These are phyloP conservation scores for Primulina tabacum DNA, from an alignment of 257 asterid genomes.

Conservation along the genomic window DNA sequence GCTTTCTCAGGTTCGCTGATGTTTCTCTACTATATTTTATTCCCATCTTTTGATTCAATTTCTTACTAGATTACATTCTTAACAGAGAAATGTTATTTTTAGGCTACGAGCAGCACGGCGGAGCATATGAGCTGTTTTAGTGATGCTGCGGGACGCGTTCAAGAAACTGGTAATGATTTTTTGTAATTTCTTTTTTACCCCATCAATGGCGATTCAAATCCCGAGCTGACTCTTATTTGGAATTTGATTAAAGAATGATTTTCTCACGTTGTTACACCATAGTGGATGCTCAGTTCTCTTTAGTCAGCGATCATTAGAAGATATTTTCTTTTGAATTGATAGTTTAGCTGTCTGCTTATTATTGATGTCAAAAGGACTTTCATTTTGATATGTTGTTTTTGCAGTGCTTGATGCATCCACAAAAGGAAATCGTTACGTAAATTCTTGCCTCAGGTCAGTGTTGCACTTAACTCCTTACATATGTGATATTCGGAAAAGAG, in stretches of 20 bases:
- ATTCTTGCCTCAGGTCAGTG: conserved; percentile 85
- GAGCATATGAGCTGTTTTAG: conserved; percentile 92
- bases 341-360: background rate
- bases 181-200: background rate
- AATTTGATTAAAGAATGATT: background rate
- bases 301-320: background rate
- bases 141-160: conserved; percentile 89
- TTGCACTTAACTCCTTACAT: conserved; percentile 9
- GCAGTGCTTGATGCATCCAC: conserved; percentile 95
- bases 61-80: conserved; percentile 2
- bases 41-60: background rate
- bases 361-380: background rate
- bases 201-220: background rate
- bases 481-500: conserved; percentile 15
- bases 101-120: conserved; percentile 73
- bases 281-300: background rate
- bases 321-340: conserved; percentile 1
- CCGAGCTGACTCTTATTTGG: background rate
- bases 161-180: conserved; percentile 66
- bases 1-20: conserved; percentile 63
- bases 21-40: background rate
- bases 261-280: background rate
- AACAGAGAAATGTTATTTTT: conserved; percentile 26
- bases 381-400: conserved; percentile 27
- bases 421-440: conserved; percentile 82